Evolutionary conservation across 495 filamentous ascomycete genomes (phyloP).

Genomic region (Penicillium angulare): DNA sequence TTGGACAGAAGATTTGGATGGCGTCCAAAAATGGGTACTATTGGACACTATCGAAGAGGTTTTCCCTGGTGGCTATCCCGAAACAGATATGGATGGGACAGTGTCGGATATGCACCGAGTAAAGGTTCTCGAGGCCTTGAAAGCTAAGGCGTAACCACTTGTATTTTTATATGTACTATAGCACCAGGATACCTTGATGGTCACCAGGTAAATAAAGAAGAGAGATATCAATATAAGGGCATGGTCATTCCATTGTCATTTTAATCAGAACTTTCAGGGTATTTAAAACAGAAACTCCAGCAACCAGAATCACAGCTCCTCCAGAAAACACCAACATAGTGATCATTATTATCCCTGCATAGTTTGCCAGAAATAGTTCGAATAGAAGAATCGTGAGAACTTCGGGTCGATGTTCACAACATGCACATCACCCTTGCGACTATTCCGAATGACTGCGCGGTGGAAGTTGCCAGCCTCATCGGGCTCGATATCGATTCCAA

Average conservation of each 20-base stretch:
- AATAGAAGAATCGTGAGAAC: slow-evolving; percentile 88
- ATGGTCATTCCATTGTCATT: slow-evolving; percentile 7
- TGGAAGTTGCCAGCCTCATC: slow-evolving; percentile 80
- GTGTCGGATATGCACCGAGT: slow-evolving; percentile 26
- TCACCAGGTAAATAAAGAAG: no score
- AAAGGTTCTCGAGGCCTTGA: slow-evolving; percentile 21
- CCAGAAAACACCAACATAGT: slow-evolving; percentile 19
- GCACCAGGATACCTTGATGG: neutral
- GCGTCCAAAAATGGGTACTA: slow-evolving; percentile 23
- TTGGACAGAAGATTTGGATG: slow-evolving; percentile 25
- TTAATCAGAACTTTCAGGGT: slow-evolving; percentile 16
- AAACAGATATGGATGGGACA: slow-evolving; percentile 4
- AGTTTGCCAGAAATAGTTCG: slow-evolving; percentile 94
- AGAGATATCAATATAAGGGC: neutral
- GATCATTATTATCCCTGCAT: slow-evolving; percentile 49
- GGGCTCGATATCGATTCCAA: slow-evolving; percentile 85
- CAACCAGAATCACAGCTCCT: slow-evolving; percentile 10
- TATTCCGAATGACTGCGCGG: slow-evolving; percentile 83
- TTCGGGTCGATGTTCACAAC: slow-evolving; percentile 93
- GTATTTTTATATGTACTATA: neutral
- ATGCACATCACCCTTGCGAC: slow-evolving; percentile 85
- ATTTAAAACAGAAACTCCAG: slow-evolving; percentile 22
- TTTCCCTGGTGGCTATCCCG: slow-evolving; percentile 25
- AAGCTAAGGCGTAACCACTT: neutral
- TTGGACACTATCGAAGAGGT: slow-evolving; percentile 33